phyloP scores from a whole-genome alignment of 2,329 filamentous ascomycete genomes.

The Ceratocystis cacaofunesta region DNA sequence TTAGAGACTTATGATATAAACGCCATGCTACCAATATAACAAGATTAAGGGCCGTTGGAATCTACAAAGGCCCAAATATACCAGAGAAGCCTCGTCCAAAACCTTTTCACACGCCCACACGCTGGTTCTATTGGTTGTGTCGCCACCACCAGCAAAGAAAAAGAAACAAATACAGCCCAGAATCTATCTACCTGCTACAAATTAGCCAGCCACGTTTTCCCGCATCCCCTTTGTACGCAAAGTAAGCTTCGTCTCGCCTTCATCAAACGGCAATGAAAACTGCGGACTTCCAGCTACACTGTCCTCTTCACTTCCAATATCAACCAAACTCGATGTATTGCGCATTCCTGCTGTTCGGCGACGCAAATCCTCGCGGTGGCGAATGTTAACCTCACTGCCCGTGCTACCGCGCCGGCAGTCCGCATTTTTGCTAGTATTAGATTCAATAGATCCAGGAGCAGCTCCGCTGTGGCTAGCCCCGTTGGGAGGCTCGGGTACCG shows the following conservation, averaged over 20 bases:
- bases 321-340: slow-evolving; percentile 16
- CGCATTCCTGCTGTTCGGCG: slow-evolving; percentile 22
- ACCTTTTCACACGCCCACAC: slow-evolving; percentile 14
- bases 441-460: background rate
- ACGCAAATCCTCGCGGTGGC: slow-evolving; percentile 30
- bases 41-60: background rate
- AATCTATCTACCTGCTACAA: background rate
- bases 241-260: slow-evolving; percentile 33
- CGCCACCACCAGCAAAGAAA: background rate
- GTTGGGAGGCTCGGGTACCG: background rate
- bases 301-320: slow-evolving; percentile 17
- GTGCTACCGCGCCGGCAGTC: slow-evolving; percentile 27
- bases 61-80: background rate
- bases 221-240: slow-evolving; percentile 42
- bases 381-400: slow-evolving; percentile 29
- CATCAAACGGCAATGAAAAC: slow-evolving; percentile 32
- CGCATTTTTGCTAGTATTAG: slow-evolving; percentile 17
- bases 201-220: slow-evolving; percentile 24
- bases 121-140: no score
- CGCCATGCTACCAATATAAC: background rate
- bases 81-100: background rate
- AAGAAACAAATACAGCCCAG: background rate
- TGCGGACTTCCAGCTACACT: slow-evolving; percentile 12
- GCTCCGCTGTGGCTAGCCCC: background rate
- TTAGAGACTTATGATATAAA: background rate